Conservation (phyloP, 192 early-diverging fungal species). For the Entomortierella lignicola region DNA sequence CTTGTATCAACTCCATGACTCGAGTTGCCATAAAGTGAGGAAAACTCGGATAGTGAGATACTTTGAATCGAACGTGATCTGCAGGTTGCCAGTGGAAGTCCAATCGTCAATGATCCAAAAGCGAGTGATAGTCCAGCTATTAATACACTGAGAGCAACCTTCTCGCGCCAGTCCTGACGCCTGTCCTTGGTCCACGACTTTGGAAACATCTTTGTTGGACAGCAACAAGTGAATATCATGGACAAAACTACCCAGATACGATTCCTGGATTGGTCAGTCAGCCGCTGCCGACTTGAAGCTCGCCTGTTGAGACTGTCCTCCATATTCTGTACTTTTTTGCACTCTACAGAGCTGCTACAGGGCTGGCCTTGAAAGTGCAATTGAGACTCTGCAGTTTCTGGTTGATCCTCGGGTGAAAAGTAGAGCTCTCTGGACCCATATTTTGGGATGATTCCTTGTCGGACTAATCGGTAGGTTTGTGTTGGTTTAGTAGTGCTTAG, state of each 20-base stretch:
- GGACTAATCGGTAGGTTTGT: constrained; percentile 6
- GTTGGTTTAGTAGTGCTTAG: background rate
- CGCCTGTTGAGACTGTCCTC: constrained; percentile 20
- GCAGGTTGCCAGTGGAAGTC: constrained; percentile 58
- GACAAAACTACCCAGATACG: constrained; percentile 6
- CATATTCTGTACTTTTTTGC: constrained; percentile 19
- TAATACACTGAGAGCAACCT: constrained; percentile 81
- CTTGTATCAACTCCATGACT: background rate
- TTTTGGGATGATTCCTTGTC: constrained; percentile 20
- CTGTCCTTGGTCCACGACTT: constrained; percentile 38
- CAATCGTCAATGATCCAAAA: constrained; percentile 88
- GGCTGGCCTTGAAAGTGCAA: background rate
- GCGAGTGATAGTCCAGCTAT: constrained; percentile 69
- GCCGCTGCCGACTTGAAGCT: background rate
- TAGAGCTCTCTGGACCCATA: constrained; percentile 15
- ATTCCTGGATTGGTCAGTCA: constrained; percentile 11
- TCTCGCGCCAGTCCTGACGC: constrained; percentile 90
- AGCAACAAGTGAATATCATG: background rate
- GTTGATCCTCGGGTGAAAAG: background rate
- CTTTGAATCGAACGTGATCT: constrained; percentile 4
- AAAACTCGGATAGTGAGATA: constrained; percentile 7
- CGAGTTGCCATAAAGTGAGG: constrained; percentile 4
- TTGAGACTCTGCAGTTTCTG: background rate
- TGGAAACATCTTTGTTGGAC: constrained; percentile 7
- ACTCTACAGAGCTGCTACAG: constrained; percentile 7